These are phyloP conservation scores for Aspergillus baeticus DNA, from an alignment of 495 filamentous ascomycete species.

Conservation along the genomic window DNA sequence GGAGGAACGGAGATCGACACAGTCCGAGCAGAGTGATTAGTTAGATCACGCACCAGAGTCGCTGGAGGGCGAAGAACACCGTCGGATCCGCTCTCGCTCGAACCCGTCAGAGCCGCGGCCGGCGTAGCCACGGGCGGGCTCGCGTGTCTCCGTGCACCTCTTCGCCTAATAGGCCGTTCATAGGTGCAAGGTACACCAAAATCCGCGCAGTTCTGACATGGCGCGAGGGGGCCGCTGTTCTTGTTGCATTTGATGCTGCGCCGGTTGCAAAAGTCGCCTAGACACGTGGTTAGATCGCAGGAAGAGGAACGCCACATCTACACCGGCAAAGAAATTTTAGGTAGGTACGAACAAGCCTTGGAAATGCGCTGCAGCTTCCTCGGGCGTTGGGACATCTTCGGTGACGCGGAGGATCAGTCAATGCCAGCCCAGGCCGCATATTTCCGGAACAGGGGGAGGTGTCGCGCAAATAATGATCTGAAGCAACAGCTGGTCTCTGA, in stretches of 20 bases:
- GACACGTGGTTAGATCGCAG: not conserved
- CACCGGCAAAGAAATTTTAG: not conserved
- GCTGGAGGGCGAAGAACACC: not conserved
- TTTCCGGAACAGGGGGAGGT: not conserved
- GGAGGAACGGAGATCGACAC: not conserved
- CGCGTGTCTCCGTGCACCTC: not conserved
- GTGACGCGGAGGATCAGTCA: not conserved
- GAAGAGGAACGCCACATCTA: not conserved
- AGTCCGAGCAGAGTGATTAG: not conserved
- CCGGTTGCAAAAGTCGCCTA: conserved; percentile 4
- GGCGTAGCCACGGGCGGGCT: not conserved
- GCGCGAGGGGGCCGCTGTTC: not conserved
- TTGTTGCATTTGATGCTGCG: conserved; percentile 7
- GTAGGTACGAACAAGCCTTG: conserved; percentile 1
- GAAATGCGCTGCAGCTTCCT: conserved; percentile 4
- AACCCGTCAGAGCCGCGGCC: not conserved
- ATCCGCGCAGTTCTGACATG: conserved; percentile 4
- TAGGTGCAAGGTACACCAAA: conserved; percentile 1
- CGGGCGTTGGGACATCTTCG: not conserved
- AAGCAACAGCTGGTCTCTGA: no score
- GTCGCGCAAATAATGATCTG: no score
- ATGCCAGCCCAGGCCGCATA: not conserved
- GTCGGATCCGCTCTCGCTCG: no score
- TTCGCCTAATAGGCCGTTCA: not conserved
- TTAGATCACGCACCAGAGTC: not conserved